Percentiles rank a stretch among this genome's conserved stretches.
These are phyloP conservation scores for Mucor racemosus DNA, from an alignment of 371 early-diverging fungal genomes.

Conservation along the genomic window DNA sequence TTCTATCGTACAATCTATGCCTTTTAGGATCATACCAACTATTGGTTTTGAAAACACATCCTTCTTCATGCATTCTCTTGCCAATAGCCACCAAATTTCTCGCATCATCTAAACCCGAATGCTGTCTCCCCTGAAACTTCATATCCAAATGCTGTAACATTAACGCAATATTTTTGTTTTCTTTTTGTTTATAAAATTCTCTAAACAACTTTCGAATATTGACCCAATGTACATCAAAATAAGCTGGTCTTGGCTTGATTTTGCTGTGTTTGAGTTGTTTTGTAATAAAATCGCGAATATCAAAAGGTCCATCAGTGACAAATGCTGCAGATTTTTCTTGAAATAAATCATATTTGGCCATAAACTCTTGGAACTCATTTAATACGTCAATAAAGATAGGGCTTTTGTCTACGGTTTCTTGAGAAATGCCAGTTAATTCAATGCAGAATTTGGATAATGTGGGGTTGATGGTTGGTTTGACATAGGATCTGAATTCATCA, in stretches of 20 bases:
- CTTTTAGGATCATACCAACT: constrained; percentile 17
- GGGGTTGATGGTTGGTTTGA: constrained; percentile 71
- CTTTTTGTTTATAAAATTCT: constrained; percentile 51
- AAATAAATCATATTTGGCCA: constrained; percentile 57
- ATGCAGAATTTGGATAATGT: constrained; percentile 73
- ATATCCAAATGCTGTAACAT: constrained; percentile 68
- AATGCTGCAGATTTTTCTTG: constrained; percentile 47
- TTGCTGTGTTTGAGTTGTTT: constrained; percentile 64
- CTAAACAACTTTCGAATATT: constrained; percentile 62
- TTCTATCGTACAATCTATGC: background rate
- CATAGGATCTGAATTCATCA: constrained; percentile 76
- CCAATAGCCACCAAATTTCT: constrained; percentile 69
- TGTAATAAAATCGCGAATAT: constrained; percentile 79
- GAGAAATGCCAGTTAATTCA: constrained; percentile 71
- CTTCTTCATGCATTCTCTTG: constrained; percentile 43
- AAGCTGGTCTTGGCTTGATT: constrained; percentile 49
- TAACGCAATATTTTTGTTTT: constrained; percentile 55
- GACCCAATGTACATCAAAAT: constrained; percentile 64
- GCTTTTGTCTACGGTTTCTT: constrained; percentile 66
- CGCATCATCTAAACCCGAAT: constrained; percentile 84
- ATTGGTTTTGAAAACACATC: constrained; percentile 57
- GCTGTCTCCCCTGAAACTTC: constrained; percentile 74
- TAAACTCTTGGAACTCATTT: constrained; percentile 46
- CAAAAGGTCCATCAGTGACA: constrained; percentile 80
- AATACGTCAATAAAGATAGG: constrained; percentile 52